Evolutionary conservation across 1,284 basidiomycete species (phyloP), one percentile per base, ranked within the genome.

Genomic region (Puccinia polysora): DNA sequence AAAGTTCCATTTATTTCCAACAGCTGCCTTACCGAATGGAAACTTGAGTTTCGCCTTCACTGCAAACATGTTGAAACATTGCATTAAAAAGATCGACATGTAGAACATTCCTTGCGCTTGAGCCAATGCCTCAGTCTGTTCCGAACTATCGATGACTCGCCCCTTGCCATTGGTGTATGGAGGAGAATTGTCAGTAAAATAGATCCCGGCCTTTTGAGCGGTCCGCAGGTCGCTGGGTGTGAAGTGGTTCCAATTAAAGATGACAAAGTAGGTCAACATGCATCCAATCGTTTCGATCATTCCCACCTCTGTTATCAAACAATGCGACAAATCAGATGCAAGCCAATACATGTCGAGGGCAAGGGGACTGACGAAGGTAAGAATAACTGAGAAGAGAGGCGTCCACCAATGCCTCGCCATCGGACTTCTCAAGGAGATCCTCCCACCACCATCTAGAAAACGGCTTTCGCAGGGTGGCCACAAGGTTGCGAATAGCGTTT

Each of bases 41-140:
- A 83, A 84, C 5, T 82, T 82, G 76, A 87, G 83, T 71, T 82
- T 84, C 30, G 86, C 86, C 80, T 88, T 88, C 53, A 87, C 86
- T 0, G 86, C 86, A 75, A 86, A 88, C 30, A 87, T 84, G 77
- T 88, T 87, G 82, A 87, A 88, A 78, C 86, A 87, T 76, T 88
- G 86, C 20, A 82, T 83, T 74, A 87, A 85, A 80, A 87, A 87
- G 40, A 88, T 82, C 1, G 85, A 85, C 20, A 87, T 81, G 76
- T 87, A 87, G n/a, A 85, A 84, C 55, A 87, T 87, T 0, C 84
- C 84, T 76, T 87, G 86, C 0, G 86, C 86, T 76, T 86, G 82
- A 0, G 77, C 85, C 0, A 86, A 78, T 1, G 86, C 86, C 52
- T 86, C 83, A 14, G 86, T 81, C 78, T 88, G 86, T 32, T 84